These are phyloP conservation scores for Labyrinthula sp. DNA, from an alignment of 352 stramenopile species.

Conservation along the genomic window DNA sequence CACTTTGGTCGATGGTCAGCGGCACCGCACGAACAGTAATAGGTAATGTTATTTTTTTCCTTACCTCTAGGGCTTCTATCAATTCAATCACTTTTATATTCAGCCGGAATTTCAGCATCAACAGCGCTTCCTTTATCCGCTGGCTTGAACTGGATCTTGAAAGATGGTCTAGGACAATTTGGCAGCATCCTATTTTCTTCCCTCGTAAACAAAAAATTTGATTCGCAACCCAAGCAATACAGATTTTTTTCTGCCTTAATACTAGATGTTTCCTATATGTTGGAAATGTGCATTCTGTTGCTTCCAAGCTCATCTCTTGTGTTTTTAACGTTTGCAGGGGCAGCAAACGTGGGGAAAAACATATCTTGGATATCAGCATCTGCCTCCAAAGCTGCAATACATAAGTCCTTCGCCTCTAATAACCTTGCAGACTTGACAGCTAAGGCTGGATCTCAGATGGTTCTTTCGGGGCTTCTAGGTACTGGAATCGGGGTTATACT, in stretches of 20 bases:
- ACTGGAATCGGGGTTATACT: conserved; percentile 28
- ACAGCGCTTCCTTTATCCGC: conserved; percentile 59
- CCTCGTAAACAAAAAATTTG: conserved; percentile 69
- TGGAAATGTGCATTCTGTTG: conserved; percentile 64
- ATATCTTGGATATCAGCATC: conserved; percentile 75
- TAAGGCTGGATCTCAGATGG: conserved; percentile 74
- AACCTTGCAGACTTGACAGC: conserved; percentile 87
- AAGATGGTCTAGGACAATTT: conserved; percentile 83
- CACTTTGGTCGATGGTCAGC: conserved; percentile 40
- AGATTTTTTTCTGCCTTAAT: conserved; percentile 60
- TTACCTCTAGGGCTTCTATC: conserved; percentile 61
- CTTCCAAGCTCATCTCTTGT: conserved; percentile 39
- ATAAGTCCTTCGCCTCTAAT: conserved; percentile 66
- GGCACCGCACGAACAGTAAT: conserved; percentile 50
- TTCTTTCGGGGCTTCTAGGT: conserved; percentile 64
- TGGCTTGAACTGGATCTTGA: conserved; percentile 83
- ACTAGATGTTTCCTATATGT: conserved; percentile 62
- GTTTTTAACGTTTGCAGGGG: conserved; percentile 62
- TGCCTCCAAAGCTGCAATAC: conserved; percentile 70
- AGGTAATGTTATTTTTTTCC: no score
- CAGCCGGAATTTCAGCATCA: conserved; percentile 62
- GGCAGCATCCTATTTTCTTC: conserved; percentile 74
- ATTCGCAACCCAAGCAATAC: conserved; percentile 77
- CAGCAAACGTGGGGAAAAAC: conserved; percentile 74
- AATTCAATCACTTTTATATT: conserved; percentile 74